Percentiles rank a stretch among this genome's conserved stretches.
phyloP scores from a whole-genome alignment of 2,329 filamentous ascomycete species.

The Paecilomyces fulvus region DNA sequence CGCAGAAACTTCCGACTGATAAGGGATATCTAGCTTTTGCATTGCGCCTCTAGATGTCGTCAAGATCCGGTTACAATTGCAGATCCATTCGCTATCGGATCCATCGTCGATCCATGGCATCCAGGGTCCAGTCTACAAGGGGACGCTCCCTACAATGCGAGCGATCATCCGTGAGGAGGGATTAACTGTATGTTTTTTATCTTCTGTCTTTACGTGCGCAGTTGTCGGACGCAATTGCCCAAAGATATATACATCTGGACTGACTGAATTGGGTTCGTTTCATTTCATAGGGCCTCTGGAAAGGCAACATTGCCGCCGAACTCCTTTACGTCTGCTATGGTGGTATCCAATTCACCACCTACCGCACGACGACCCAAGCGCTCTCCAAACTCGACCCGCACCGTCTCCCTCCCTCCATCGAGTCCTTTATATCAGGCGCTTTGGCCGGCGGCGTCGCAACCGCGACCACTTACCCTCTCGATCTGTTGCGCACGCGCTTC shows the following conservation, averaged over 20 bases:
- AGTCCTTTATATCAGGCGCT: conserved; percentile 78
- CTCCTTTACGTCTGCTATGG: conserved; percentile 88
- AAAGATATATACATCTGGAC: background rate
- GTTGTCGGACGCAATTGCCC: background rate
- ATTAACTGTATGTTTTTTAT: conserved; percentile 46
- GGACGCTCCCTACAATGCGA: conserved; percentile 65
- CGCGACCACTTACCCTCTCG: conserved; percentile 78
- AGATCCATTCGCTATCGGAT: conserved; percentile 74
- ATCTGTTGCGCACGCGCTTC: conserved; percentile 87
- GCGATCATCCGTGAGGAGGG: conserved; percentile 76
- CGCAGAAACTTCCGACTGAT: background rate
- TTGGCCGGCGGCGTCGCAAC: conserved; percentile 76
- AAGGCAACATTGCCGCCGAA: conserved; percentile 94
- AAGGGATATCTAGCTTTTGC: conserved; percentile 62
- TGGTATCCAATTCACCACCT: conserved; percentile 80
- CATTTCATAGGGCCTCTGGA: conserved; percentile 63
- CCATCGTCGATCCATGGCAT: conserved; percentile 51
- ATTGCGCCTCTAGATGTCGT: conserved; percentile 94
- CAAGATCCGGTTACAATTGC: conserved; percentile 94
- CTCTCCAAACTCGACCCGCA: conserved; percentile 47
- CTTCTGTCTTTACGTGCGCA: background rate
- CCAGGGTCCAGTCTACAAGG: conserved; percentile 51
- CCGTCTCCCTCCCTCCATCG: conserved; percentile 55
- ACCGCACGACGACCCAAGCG: conserved; percentile 63
- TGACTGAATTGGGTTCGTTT: background rate